Conservation (phyloP, 805 yeast genomes). For the Vanderwaltozyma polyspora region DNA sequence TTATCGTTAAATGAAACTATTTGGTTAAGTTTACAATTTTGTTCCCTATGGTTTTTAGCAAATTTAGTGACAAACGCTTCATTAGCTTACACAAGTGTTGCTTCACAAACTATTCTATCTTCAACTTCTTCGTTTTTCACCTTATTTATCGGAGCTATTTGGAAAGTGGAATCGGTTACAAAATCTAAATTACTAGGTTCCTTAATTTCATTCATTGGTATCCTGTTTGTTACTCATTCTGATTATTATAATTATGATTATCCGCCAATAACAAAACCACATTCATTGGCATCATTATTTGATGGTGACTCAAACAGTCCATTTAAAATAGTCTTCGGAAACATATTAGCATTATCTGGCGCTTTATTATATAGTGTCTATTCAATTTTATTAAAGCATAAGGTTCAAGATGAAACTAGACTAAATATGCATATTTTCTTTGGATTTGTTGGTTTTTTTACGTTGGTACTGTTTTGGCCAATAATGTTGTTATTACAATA, state of each 20-base stretch:
- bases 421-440: slow-evolving; percentile 81
- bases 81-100: slow-evolving; percentile 79
- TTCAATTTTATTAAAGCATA: slow-evolving; percentile 69
- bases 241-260: slow-evolving; percentile 32
- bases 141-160: slow-evolving; percentile 62
- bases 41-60: slow-evolving; percentile 82
- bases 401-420: slow-evolving; percentile 60
- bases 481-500: slow-evolving; percentile 53
- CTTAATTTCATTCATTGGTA: slow-evolving; percentile 63
- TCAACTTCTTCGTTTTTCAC: slow-evolving; percentile 93
- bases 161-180: slow-evolving; percentile 60
- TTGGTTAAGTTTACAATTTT: slow-evolving; percentile 65
- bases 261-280: slow-evolving; percentile 4
- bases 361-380: slow-evolving; percentile 89
- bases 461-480: slow-evolving; percentile 73
- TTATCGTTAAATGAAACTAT: slow-evolving; percentile 50
- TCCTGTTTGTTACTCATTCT: slow-evolving; percentile 61
- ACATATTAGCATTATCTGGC: slow-evolving; percentile 66
- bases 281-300: neutral
- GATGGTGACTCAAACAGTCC: slow-evolving; percentile 11
- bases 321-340: slow-evolving; percentile 47
- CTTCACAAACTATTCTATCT: slow-evolving; percentile 85
- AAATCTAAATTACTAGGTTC: slow-evolving; percentile 58
- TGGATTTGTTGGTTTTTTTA: slow-evolving; percentile 88
- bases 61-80: slow-evolving; percentile 84